Conservation (phyloP, 306 rosid species). For the Dicorynia guianensis region DNA sequence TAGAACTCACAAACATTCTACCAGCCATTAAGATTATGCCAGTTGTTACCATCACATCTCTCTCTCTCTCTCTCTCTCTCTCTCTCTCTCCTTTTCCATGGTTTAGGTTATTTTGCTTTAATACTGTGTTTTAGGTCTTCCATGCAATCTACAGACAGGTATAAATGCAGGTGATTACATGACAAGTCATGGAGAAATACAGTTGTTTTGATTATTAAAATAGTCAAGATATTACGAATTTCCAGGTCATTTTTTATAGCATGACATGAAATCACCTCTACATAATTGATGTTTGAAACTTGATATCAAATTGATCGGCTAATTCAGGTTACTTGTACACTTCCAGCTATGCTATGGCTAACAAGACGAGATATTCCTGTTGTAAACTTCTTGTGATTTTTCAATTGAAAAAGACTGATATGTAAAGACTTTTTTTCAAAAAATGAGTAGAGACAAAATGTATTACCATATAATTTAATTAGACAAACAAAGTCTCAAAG, state of each 20-base stretch:
- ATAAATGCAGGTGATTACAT: not conserved
- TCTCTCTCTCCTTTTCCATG: not conserved
- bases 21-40: not conserved
- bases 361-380: not conserved
- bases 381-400: not conserved
- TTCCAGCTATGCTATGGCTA: not conserved
- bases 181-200: not conserved
- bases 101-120: not conserved
- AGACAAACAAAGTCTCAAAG: slow-evolving; percentile 6
- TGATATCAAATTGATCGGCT: not conserved
- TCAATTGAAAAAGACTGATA: slow-evolving; percentile 24
- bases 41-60: not conserved
- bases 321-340: not conserved
- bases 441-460: not conserved
- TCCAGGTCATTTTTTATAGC: not conserved
- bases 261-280: not conserved
- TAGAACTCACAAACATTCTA: not conserved
- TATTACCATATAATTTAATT: slow-evolving; percentile 12
- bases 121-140: not conserved
- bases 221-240: not conserved
- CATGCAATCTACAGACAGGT: not conserved
- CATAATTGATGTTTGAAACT: not conserved
- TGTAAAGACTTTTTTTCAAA: too few species aligned
- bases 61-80: not conserved
- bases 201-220: not conserved